Base-by-base conservation (phyloP, 2,329 filamentous ascomycete species). In the Fusarium newnesense region DNA sequence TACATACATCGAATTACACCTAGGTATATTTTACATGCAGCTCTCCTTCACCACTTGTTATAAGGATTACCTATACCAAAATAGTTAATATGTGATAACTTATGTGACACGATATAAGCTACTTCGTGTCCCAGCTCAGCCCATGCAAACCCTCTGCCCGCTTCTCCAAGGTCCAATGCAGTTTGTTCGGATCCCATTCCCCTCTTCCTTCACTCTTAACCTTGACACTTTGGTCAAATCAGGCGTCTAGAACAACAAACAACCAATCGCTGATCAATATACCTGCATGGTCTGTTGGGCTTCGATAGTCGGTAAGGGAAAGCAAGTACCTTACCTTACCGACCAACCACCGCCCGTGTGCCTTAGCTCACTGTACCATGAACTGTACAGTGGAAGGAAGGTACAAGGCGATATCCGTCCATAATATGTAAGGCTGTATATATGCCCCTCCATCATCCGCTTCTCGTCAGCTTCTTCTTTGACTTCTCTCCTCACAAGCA, bases 291-390 rank as follows among this genome's bases (percentile, higher is more conserved):
- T 39, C 57, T 67, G n/a, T 54, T 54, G 40, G 43, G 58, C 30
- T 64, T 40, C 34, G 34, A 46, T 53, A 69, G 64, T 67, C 44
- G 49, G 70, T 73, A 72, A 72, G 47, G 56, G 63, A 65, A 64
- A 39, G 40, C 36, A 47, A 21, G 34, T 36, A 28, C n/a, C 36
- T 53, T 37, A 16, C 49, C 13, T 32, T 39, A 28, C 34, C 34
- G 24, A 16, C 24, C 50, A 28, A 54, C 34, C 49, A 26, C 49
- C 24, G 49, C 49, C 50, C 7, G 24, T 15, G 21, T 43, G 21
- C 54, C 39, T 46, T 16, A 24, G 9, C 43, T 60, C 32, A 70
- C 69, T 70, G 64, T 63, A 70, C 18, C 32, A 39, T 34, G 52
- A 56, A 66, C 69, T 72, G 64, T 69, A 50, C 42, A 26, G 16